Evolutionary conservation across 352 stramenopile species (phyloP).

Genomic region (Globisporangium lucens): DNA sequence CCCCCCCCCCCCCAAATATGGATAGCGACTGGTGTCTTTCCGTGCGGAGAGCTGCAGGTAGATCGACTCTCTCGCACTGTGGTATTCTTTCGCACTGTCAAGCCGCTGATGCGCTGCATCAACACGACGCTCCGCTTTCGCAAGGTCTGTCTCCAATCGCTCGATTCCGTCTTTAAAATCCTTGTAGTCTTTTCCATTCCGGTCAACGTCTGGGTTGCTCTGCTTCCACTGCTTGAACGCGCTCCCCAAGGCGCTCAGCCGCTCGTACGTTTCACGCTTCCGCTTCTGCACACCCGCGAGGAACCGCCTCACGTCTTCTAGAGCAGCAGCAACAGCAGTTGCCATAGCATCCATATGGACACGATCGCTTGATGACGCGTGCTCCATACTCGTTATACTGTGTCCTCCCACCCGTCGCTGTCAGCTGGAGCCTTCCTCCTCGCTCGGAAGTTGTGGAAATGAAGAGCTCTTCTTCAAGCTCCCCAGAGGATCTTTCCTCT

Average conservation of each 20-base stretch:
- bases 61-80: no score
- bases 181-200: neutral
- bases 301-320: neutral
- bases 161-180: no score
- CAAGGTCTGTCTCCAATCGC: no score
- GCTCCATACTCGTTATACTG: neutral
- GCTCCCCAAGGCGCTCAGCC: neutral
- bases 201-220: neutral
- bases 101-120: no score
- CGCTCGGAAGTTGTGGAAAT: neutral
- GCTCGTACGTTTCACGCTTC: neutral
- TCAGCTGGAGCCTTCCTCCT: neutral
- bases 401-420: neutral
- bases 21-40: no score
- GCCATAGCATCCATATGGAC: no score
- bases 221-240: neutral
- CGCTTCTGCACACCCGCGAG: neutral
- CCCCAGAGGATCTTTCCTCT: neutral
- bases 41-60: no score
- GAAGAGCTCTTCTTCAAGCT: neutral
- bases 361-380: no score
- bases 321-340: no score
- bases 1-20: no score
- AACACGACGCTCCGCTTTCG: no score
- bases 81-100: no score